Evolutionary conservation across 768 basidiomycete genomes (phyloP).

Genomic region (Russula lepida): DNA sequence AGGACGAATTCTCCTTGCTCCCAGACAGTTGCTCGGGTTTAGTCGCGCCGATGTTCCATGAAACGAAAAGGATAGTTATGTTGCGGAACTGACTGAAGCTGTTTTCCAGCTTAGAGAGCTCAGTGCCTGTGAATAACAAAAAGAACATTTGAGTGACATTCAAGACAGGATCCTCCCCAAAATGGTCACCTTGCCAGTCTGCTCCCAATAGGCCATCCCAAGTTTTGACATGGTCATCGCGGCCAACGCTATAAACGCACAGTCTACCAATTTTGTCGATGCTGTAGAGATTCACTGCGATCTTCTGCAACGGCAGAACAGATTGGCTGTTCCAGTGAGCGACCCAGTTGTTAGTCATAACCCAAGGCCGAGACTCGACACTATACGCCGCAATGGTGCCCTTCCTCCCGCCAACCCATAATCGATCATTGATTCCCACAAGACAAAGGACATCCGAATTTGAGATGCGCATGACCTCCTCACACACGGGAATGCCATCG

Average conservation of each 20-base stretch:
- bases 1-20: constrained; percentile 62
- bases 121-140: constrained; percentile 45
- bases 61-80: constrained; percentile 68
- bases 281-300: constrained; percentile 66
- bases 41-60: constrained; percentile 91
- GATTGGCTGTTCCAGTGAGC: constrained; percentile 48
- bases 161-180: not conserved
- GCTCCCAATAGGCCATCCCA: constrained; percentile 87
- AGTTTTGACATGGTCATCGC: constrained; percentile 62
- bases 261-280: constrained; percentile 61
- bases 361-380: constrained; percentile 66
- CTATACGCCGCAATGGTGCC: constrained; percentile 82
- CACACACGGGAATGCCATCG: constrained; percentile 54
- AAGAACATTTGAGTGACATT: not conserved
- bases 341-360: constrained; percentile 79
- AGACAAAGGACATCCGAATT: constrained; percentile 74
- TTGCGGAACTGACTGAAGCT: constrained; percentile 75
- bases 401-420: constrained; percentile 85
- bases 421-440: constrained; percentile 70
- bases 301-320: constrained; percentile 46
- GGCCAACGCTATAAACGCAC: constrained; percentile 65
- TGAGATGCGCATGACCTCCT: constrained; percentile 73
- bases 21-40: constrained; percentile 67
- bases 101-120: constrained; percentile 64
- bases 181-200: constrained; percentile 77